Conservation (phyloP, 1,139 yeast genomes). For the Saccharomycopsis phalli region DNA sequence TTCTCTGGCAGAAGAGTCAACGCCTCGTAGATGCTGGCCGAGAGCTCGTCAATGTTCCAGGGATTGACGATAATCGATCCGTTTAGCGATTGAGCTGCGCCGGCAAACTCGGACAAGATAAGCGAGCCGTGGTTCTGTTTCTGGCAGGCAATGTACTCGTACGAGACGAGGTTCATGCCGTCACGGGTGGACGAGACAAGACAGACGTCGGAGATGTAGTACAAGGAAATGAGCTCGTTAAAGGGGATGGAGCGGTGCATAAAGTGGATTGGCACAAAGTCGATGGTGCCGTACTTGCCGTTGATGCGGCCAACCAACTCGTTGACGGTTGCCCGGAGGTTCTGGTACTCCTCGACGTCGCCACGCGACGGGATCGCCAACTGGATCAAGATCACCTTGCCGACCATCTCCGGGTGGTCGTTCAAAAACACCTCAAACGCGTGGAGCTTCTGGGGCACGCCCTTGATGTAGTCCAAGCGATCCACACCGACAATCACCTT, state of each 20-base stretch:
- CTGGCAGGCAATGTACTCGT: conserved; percentile 96
- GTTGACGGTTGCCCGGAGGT: conserved; percentile 85
- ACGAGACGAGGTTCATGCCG: conserved; percentile 95
- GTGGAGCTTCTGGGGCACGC: conserved; percentile 93
- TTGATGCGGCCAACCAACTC: conserved; percentile 95
- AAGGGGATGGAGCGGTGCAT: conserved; percentile 89
- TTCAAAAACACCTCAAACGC: conserved; percentile 88
- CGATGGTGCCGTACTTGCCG: conserved; percentile 94
- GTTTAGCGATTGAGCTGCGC: conserved; percentile 96
- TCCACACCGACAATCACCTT: conserved; percentile 95
- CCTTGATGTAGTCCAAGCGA: conserved; percentile 90
- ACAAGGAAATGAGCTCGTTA: conserved; percentile 82
- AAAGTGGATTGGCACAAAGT: conserved; percentile 95
- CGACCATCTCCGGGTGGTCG: conserved; percentile 97
- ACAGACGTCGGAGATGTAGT: conserved; percentile 82
- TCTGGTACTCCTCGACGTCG: conserved; percentile 96
- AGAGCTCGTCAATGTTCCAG: conserved; percentile 94
- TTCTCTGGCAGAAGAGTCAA: conserved; percentile 79
- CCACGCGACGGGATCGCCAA: conserved; percentile 98
- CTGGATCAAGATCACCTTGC: conserved; percentile 91
- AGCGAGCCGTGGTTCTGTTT: conserved; percentile 77
- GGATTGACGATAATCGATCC: conserved; percentile 94
- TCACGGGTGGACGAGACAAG: conserved; percentile 91
- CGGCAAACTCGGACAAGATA: conserved; percentile 89
- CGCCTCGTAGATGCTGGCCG: conserved; percentile 79